These are phyloP conservation scores for Debaryomycetaceae sp. DNA, from an alignment of 1,139 yeast species.

Conservation along the genomic window DNA sequence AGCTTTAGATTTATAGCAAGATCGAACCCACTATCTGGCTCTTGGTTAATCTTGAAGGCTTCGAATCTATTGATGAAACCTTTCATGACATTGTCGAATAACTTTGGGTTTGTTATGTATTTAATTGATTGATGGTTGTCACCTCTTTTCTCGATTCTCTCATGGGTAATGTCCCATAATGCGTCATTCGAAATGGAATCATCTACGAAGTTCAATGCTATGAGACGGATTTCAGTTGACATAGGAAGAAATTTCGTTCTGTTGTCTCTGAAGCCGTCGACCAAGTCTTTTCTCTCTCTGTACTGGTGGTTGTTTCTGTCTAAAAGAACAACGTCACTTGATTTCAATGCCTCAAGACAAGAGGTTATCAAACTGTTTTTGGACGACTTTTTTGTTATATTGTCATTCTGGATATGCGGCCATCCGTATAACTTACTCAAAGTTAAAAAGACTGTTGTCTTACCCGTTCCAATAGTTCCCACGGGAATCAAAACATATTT, in stretches of 20 bases:
- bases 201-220: conserved; percentile 71
- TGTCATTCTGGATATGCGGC: conserved; percentile 85
- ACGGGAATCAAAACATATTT: conserved; percentile 74
- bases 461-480: conserved; percentile 94
- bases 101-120: conserved; percentile 37
- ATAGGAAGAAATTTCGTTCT: conserved; percentile 35
- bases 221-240: conserved; percentile 37
- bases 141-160: conserved; percentile 67
- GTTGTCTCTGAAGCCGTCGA: conserved; percentile 47
- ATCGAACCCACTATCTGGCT: conserved; percentile 72
- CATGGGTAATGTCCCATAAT: conserved; percentile 51
- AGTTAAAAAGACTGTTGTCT: conserved; percentile 75
- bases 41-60: conserved; percentile 39
- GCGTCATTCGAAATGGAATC: conserved; percentile 17
- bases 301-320: conserved; percentile 82
- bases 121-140: conserved; percentile 89
- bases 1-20: conserved; percentile 55
- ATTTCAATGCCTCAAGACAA: conserved; percentile 37
- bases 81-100: conserved; percentile 58
- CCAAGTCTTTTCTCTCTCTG: conserved; percentile 66
- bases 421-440: conserved; percentile 54
- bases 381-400: conserved; percentile 50
- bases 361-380: conserved; percentile 51
- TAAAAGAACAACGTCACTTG: conserved; percentile 54
- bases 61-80: conserved; percentile 74